phyloP scores from a whole-genome alignment of 2,329 filamentous ascomycete species.

The Aspergillus novoparasiticus region DNA sequence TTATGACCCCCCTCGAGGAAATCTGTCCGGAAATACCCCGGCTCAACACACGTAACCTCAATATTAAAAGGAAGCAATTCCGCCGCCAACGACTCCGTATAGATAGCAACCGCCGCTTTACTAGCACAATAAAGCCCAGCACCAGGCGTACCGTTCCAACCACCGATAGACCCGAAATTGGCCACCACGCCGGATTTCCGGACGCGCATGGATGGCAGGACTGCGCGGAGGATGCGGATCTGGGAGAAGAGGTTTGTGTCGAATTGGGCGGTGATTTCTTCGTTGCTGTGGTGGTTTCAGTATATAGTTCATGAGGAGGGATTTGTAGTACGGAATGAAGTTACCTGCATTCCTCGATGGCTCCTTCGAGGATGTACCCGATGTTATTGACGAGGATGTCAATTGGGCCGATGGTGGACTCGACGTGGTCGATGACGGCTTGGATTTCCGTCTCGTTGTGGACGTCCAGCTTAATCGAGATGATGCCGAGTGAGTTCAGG shows the following conservation, averaged over 20 bases:
- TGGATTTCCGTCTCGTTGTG: conserved; percentile 4
- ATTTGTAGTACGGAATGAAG: no score
- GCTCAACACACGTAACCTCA: conserved; percentile 19
- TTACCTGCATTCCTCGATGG: conserved; percentile 25
- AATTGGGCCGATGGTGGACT: conserved; percentile 21
- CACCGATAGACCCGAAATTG: conserved; percentile 51
- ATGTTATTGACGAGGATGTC: conserved; percentile 55
- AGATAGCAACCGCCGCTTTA: conserved; percentile 41
- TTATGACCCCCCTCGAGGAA: conserved; percentile 13
- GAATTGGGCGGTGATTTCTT: conserved; percentile 10
- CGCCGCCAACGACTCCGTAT: conserved; percentile 4
- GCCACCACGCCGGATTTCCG: conserved; percentile 39
- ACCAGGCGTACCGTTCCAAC: conserved; percentile 42
- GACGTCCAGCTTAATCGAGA: conserved; percentile 7
- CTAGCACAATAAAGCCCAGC: conserved; percentile 42
- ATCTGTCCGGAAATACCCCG: conserved; percentile 23
- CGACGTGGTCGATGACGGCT: neutral
- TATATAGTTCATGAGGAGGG: neutral
- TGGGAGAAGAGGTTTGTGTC: conserved; percentile 43
- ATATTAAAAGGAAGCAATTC: conserved; percentile 21
- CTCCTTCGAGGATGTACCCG: conserved; percentile 30
- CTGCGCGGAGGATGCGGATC: conserved; percentile 38
- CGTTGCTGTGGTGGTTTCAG: neutral
- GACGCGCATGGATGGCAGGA: conserved; percentile 40
- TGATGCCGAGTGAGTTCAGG: neutral